A percentile compares a stretch with the other conserved stretches of the same genome.
phyloP scores from a whole-genome alignment of 108 stramenopile species.

The Nitzschia putrida region DNA sequence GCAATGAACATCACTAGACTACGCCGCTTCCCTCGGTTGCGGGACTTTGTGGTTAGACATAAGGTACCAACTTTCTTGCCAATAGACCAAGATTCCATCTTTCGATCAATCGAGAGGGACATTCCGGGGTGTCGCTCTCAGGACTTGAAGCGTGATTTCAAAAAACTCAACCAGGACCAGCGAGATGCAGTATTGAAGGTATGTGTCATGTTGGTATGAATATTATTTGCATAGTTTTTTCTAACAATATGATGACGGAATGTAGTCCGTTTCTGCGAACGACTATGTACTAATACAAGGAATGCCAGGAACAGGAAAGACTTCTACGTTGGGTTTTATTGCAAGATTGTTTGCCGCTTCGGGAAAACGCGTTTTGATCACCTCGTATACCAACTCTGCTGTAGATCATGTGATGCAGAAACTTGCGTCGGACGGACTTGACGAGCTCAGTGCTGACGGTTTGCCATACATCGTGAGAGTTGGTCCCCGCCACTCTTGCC shows the following conservation, averaged over 20 bases:
- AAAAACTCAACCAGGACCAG: constrained; percentile 74
- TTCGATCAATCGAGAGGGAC: constrained; percentile 12
- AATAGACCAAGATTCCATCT: constrained; percentile 31
- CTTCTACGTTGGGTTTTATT: constrained; percentile 82
- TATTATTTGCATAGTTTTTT: too few relatives aligned
- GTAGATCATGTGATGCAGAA: constrained; percentile 94
- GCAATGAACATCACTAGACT: constrained; percentile 4
- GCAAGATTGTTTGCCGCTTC: constrained; percentile 81
- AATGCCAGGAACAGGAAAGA: constrained; percentile 88
- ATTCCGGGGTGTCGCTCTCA: constrained; percentile 65
- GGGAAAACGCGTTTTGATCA: constrained; percentile 90
- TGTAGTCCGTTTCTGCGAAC: constrained; percentile 57
- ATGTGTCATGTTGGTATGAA: not conserved
- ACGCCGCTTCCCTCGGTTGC: constrained; percentile 38
- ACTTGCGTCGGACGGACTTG: constrained; percentile 74
- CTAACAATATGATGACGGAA: not conserved
- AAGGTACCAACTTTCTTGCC: constrained; percentile 27
- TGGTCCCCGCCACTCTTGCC: constrained; percentile 60
- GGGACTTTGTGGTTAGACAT: constrained; percentile 44
- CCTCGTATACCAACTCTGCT: constrained; percentile 94
- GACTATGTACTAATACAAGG: constrained; percentile 86
- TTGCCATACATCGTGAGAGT: constrained; percentile 48
- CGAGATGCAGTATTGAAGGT: constrained; percentile 68
- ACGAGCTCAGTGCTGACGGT: constrained; percentile 14
- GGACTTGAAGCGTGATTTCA: constrained; percentile 56